Evolutionary conservation across 1,139 yeast genomes (phyloP), one percentile per base, ranked within the genome.

Genomic region (Blastobotrys raffinosifermentans): DNA sequence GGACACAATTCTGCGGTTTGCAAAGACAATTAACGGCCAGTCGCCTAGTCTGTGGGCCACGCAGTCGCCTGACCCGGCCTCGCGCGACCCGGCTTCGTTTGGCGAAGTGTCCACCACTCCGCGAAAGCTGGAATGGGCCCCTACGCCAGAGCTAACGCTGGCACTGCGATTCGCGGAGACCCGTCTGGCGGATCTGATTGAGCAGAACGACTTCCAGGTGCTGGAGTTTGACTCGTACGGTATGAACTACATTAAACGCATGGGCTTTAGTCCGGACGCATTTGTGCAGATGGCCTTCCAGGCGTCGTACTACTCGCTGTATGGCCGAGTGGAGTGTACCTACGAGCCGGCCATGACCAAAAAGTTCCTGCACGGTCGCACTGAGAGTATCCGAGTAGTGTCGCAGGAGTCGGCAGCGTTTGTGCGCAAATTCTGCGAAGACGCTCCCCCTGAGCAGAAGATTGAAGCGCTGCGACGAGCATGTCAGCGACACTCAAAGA

Each of bases 331-430:
- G 29, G 96, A 86, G 58, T 84, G 94, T 50, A 85, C 95, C 10
- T 87, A 87, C 60, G 96, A 87, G 63, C 96, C 96, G 2, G 95
- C 95, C 9, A 87, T 87, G 96, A 87, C 96, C 2, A 87, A 87
- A 59, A 69, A 69, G 42, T 87, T 79, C 55, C 72, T 80, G 48
- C 95, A 87, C 57, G 96, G 96, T 11, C 73, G 96, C 57, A 87
- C 96, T 0, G 96, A 87, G 61, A 94, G 96, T 3, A 77, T 87
- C 38, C 71, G 96, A 50, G 74, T 94, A 0, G 96, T 86, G 2
- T 77, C 93, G 9, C 70, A 74, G 47, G 87, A 85, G 55, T 82
- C 94, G 2, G 83, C 82, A 55, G 69, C 74, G 35, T 87, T 85
- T 65, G 94, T 85, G 19, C 75, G 94, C 44, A 82, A 84, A 50